Conservation (phyloP, 345 rosid genomes). For the Eucalyptus pauciflora region DNA sequence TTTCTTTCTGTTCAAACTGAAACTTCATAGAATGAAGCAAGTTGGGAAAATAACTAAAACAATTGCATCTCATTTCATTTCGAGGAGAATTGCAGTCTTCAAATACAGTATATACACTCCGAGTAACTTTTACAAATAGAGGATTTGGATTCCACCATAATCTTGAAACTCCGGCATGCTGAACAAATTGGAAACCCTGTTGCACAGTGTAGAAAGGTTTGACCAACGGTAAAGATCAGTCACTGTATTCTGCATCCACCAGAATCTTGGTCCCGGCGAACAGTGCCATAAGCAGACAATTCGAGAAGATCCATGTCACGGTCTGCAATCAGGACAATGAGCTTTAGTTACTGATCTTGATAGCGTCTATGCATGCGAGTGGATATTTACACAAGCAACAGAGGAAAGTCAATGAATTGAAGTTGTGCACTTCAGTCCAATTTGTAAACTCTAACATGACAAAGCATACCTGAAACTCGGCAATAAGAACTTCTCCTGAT, state of each 20-base stretch:
- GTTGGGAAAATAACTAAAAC: background rate
- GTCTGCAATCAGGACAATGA: conserved; percentile 17
- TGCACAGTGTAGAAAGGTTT: background rate
- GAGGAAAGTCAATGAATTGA: background rate
- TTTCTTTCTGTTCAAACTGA: background rate
- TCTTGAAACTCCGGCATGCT: background rate
- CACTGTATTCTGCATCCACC: conserved; percentile 87
- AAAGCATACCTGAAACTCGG: conserved; percentile 63
- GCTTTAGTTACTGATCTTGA: background rate
- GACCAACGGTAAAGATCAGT: background rate
- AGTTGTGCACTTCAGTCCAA: background rate
- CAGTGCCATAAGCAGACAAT: conserved; percentile 82
- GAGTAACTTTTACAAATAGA: background rate
- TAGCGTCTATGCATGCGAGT: background rate
- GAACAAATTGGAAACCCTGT: background rate
- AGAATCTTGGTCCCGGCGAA: conserved; percentile 39
- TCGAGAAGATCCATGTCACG: conserved; percentile 94
- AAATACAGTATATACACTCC: background rate
- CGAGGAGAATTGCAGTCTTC: background rate
- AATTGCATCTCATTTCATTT: background rate
- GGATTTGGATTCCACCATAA: background rate
- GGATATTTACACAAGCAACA: background rate
- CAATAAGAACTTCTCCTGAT: conserved; percentile 82
- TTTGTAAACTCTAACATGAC: background rate
- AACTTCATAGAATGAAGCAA: background rate